Conservation (phyloP, 495 filamentous ascomycete species). For the Tuber umbilicatum region DNA sequence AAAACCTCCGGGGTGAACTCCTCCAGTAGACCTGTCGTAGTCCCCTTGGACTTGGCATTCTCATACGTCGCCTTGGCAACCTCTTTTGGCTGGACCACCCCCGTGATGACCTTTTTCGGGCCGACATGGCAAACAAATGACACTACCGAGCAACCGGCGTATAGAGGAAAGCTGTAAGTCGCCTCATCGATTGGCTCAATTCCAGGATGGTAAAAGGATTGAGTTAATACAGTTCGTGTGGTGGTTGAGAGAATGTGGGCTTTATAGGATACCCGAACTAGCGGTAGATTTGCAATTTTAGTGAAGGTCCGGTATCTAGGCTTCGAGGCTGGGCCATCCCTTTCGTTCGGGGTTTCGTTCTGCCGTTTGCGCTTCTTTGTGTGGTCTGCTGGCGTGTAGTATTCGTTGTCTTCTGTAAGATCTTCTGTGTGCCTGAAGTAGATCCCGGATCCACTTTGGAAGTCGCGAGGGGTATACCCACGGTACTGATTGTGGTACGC, state of each 20-base stretch:
- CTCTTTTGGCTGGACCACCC: slow-evolving; percentile 57
- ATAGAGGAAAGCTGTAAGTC: slow-evolving; percentile 59
- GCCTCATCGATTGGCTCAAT: slow-evolving; percentile 47
- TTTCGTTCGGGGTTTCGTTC: too few relatives aligned
- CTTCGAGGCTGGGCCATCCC: not conserved
- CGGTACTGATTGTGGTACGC: not conserved
- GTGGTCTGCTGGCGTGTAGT: not conserved
- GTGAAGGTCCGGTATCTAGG: not conserved
- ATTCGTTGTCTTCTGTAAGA: not conserved
- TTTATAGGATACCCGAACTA: too few relatives aligned
- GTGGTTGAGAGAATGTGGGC: too few relatives aligned
- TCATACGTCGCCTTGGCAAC: slow-evolving; percentile 51
- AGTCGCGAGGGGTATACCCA: not conserved
- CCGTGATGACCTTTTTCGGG: slow-evolving; percentile 45
- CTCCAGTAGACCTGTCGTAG: slow-evolving; percentile 56
- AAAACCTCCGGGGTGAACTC: slow-evolving; percentile 58
- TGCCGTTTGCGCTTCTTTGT: not conserved
- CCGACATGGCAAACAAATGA: too few relatives aligned
- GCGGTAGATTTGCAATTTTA: slow-evolving; percentile 43
- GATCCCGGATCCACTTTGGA: not conserved
- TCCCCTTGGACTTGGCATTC: slow-evolving; percentile 50
- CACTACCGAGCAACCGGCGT: too few relatives aligned
- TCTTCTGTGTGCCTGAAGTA: not conserved
- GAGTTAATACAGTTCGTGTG: too few relatives aligned
- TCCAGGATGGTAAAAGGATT: too few relatives aligned